A percentile compares a stretch with the other conserved stretches of the same genome.
Evolutionary conservation across 73 alveolate genomes (phyloP).

Genomic region (Tetrahymena thermophila): DNA sequence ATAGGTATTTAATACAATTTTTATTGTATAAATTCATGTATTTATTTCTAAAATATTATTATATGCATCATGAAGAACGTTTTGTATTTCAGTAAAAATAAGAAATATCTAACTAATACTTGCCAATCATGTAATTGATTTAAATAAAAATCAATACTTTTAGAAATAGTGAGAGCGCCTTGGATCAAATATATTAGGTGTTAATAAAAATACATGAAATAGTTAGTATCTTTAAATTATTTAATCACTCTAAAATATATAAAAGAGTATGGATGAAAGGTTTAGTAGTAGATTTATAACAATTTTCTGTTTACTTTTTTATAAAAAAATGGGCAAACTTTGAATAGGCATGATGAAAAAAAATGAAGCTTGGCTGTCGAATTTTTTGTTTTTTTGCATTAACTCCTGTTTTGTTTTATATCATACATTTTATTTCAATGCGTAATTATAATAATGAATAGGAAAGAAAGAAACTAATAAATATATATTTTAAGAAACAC

Average conservation of each 20-base stretch:
- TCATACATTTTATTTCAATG: no score
- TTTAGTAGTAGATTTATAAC: neutral
- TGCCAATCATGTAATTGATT: neutral
- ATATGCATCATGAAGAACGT: neutral
- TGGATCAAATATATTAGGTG: neutral
- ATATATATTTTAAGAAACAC: neutral
- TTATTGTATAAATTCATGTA: no score
- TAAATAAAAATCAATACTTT: neutral
- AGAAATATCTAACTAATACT: neutral
- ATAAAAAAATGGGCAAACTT: neutral
- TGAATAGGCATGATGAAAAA: neutral
- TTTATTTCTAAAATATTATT: no score
- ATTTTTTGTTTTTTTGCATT: neutral
- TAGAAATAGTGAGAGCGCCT: neutral
- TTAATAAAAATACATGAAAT: neutral
- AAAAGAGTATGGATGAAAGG: neutral
- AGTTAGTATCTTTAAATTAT: neutral
- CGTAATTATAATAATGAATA: no score
- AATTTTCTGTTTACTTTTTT: no score
- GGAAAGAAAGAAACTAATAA: neutral
- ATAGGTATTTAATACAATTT: no score
- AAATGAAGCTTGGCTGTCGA: neutral
- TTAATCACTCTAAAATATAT: neutral
- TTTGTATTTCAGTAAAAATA: neutral
- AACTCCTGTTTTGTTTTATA: neutral